Evolutionary conservation across 1,139 yeast genomes (phyloP).

Genomic region (Arxiozyma heterogenica): DNA sequence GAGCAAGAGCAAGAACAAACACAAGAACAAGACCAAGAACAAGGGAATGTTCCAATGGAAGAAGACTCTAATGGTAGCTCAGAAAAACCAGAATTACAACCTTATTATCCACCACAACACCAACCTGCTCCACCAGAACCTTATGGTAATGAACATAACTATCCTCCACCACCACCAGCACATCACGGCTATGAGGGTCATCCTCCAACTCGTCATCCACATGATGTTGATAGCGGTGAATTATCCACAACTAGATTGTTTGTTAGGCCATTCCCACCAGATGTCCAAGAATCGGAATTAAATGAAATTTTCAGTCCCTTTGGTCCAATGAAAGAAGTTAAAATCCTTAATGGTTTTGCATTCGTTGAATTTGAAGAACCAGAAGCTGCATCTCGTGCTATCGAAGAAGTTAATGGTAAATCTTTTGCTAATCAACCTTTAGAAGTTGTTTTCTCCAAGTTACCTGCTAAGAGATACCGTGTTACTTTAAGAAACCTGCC

Average conservation of each 20-base stretch:
- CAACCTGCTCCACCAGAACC: slow-evolving; percentile 4
- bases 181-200: slow-evolving; percentile 5
- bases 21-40: slow-evolving; percentile 6
- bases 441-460: slow-evolving; percentile 60
- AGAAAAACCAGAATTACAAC: slow-evolving; percentile 15
- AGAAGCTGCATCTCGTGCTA: slow-evolving; percentile 59
- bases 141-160: background rate
- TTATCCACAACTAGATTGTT: slow-evolving; percentile 43
- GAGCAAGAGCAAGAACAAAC: slow-evolving; percentile 6
- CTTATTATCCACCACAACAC: slow-evolving; percentile 10
- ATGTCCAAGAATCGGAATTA: slow-evolving; percentile 45
- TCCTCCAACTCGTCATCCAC: slow-evolving; percentile 8
- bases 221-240: slow-evolving; percentile 28
- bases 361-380: slow-evolving; percentile 60
- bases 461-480: slow-evolving; percentile 63
- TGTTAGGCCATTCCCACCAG: slow-evolving; percentile 46
- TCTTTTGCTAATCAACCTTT: slow-evolving; percentile 55
- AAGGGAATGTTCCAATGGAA: background rate
- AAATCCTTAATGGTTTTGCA: slow-evolving; percentile 67
- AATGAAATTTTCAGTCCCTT: slow-evolving; percentile 56
- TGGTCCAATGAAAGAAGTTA: slow-evolving; percentile 60
- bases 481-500: slow-evolving; percentile 61
- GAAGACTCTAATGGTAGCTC: background rate
- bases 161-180: background rate
- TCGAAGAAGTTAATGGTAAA: slow-evolving; percentile 50